Evolutionary conservation across 176 grass and related monocot genomes (phyloP), one percentile per base, ranked within the genome.

Genomic region (Oryza rufipogon): DNA sequence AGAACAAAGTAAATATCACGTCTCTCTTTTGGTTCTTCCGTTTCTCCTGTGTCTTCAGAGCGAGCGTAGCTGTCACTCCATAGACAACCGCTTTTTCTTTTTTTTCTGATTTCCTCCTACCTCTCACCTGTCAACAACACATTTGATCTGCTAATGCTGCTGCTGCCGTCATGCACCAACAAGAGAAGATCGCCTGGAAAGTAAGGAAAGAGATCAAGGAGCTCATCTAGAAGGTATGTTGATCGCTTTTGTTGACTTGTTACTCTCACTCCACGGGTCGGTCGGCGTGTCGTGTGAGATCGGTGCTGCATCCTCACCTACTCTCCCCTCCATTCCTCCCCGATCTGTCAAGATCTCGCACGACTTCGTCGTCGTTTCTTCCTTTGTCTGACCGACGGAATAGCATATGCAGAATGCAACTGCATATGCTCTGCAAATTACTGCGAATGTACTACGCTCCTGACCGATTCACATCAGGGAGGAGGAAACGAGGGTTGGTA

Each of bases 191-290:
- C 56, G 56, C 56, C 19, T n/a, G 33, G 6, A 7, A 19, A 17
- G 30, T 3, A 42, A n/a, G 56, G 56, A 41, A 70, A 42, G 16
- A 70, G 19, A 70, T 19, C 15, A 2, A 34, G 36, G 47, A 51
- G 22, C 0, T 33, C 77, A 22, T 81, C 78, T 60, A 81, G 71
- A 87, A 75, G 78, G 63, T 20, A 32, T 44, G 20, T 15, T 15
- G 10, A 0, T 41, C 39, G 32, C 71, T 81, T 69, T 45, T 47
- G 71, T 61, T 81, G 11, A 42, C 41, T 42, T 44, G 16, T 41
- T 41, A 41, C 47, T 19, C 63, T 32, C 33, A 33, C 78, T 33
- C 77, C 77, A 46, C 45, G 16, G 10, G 4, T 33, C 4, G 42
- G 51, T 54, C 51, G 15, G 52, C 52, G 52, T 56, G 16, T 19